These are phyloP conservation scores for Harringtonia lauricola DNA, from an alignment of 2,329 filamentous ascomycete species.

Conservation along the genomic window DNA sequence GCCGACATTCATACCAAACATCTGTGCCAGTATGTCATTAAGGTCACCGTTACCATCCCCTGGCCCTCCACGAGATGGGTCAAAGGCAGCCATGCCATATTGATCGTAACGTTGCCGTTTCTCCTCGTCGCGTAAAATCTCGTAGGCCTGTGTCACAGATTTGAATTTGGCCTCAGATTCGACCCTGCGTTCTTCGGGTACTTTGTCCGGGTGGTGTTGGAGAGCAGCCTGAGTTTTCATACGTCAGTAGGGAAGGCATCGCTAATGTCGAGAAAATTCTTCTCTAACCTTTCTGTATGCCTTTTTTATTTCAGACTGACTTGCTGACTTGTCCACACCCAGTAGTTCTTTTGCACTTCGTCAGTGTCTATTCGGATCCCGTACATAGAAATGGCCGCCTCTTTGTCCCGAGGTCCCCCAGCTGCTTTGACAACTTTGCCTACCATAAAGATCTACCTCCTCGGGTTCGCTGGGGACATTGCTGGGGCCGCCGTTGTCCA, in stretches of 20 bases:
- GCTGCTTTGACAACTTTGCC: slow-evolving; percentile 5
- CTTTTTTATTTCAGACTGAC: slow-evolving; percentile 79
- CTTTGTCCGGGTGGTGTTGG: slow-evolving; percentile 90
- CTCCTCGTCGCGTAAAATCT: slow-evolving; percentile 92
- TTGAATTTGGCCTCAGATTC: slow-evolving; percentile 91
- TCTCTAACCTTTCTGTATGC: slow-evolving; percentile 78
- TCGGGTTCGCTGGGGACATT: slow-evolving; percentile 19
- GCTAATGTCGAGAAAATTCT: background rate
- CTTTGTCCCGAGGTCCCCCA: background rate
- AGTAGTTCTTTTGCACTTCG: slow-evolving; percentile 55
- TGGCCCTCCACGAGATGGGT: slow-evolving; percentile 56
- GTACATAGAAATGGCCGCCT: too few relatives aligned
- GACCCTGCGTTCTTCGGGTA: slow-evolving; percentile 71
- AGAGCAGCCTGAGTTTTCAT: slow-evolving; percentile 58
- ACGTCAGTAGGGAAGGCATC: background rate
- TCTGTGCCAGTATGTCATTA: slow-evolving; percentile 85
- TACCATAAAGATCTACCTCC: slow-evolving; percentile 48
- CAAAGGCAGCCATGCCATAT: slow-evolving; percentile 93
- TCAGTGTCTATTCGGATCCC: background rate
- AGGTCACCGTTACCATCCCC: slow-evolving; percentile 67
- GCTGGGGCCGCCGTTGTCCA: slow-evolving; percentile 15
- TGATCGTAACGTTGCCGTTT: slow-evolving; percentile 87
- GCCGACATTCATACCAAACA: slow-evolving; percentile 72
- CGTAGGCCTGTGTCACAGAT: slow-evolving; percentile 84
- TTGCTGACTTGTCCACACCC: slow-evolving; percentile 60